Evolutionary conservation across 805 yeast genomes (phyloP), one percentile per base, ranked within the genome.

Genomic region (Kodamaea hsintzibuensis): DNA sequence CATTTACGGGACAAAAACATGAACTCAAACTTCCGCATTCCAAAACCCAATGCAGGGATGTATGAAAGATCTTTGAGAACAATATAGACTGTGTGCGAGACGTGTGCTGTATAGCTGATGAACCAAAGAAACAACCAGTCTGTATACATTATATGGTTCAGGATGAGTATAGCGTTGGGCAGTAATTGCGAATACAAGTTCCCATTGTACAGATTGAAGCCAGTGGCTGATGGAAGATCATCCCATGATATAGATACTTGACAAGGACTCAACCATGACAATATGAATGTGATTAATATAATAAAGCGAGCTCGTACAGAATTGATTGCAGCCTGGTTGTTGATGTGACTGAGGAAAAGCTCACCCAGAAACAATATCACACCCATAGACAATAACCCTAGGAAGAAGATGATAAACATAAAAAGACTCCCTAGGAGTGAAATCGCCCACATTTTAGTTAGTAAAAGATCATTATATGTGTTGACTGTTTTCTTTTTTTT

Each of bases 51-150:
- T 1, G 92, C 49, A 0, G 98, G 98, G 18, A 92, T 71, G 46
- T 74, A 77, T 47, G 92, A 75, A 14, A 96, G 83, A 56, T 85
- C 89, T 69, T 93, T 93, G 68, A 92, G 76, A 56, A 91, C 81
- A 55, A 93, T 91, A 60, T 79, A 83, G 9, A 92, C 76, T 48
- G 82, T 77, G 38, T 87, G 88, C 6, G 86, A 82, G 43, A 85
- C 68, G 14, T 78, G 68, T 12, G 90, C 82, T 4, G 91, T 79
- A 66, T 89, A 88, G 0, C 89, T 76, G 17, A 89, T 56, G 83
- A 89, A 93, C 99, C 99, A 93, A 52, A 91, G 60, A 62, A 83
- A 91, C 8, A 88, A 77, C 99, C 99, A 93, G 67, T 93, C 99
- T 2, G 93, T 84, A 67, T 93, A 93, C 19, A 93, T 86, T 71